These are phyloP conservation scores for Tylopilus felleus DNA, from an alignment of 768 basidiomycete genomes.

Conservation along the genomic window DNA sequence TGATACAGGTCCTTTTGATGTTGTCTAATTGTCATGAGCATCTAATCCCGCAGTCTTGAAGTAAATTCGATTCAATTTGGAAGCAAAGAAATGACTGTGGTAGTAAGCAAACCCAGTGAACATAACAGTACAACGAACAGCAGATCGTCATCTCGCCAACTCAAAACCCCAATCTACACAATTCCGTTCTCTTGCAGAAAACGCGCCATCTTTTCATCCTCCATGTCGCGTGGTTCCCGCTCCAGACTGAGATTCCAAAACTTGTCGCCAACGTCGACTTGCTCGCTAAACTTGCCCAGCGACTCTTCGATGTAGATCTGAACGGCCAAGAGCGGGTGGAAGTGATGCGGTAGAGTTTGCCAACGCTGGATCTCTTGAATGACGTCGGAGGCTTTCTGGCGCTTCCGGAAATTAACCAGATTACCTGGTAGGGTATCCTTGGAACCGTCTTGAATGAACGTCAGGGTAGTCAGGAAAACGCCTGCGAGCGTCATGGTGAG, in stretches of 20 bases:
- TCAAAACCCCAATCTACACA: constrained; percentile 56
- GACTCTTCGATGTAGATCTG: constrained; percentile 76
- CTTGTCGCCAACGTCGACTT: constrained; percentile 64
- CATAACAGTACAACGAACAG: constrained; percentile 22
- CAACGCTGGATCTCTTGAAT: constrained; percentile 96
- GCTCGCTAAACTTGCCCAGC: constrained; percentile 66
- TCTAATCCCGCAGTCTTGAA: not conserved
- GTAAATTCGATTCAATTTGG: not conserved
- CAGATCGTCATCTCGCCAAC: not conserved
- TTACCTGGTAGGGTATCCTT: constrained; percentile 75
- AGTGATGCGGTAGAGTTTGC: constrained; percentile 89
- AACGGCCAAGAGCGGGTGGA: constrained; percentile 63
- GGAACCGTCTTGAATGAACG: constrained; percentile 98
- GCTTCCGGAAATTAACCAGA: constrained; percentile 94
- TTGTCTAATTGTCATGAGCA: not conserved
- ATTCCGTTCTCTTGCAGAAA: constrained; percentile 87
- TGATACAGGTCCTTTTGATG: not conserved
- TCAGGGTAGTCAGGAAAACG: constrained; percentile 91
- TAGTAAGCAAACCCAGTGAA: constrained; percentile 12
- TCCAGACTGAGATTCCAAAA: constrained; percentile 86
- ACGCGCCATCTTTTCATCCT: constrained; percentile 95
- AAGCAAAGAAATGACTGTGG: constrained; percentile 3
- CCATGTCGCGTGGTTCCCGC: constrained; percentile 90
- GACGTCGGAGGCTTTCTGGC: constrained; percentile 93
- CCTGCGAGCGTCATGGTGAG: constrained; percentile 44